phyloP scores from a whole-genome alignment of 2,329 filamentous ascomycete genomes.

The Cladosporium colombiae region DNA sequence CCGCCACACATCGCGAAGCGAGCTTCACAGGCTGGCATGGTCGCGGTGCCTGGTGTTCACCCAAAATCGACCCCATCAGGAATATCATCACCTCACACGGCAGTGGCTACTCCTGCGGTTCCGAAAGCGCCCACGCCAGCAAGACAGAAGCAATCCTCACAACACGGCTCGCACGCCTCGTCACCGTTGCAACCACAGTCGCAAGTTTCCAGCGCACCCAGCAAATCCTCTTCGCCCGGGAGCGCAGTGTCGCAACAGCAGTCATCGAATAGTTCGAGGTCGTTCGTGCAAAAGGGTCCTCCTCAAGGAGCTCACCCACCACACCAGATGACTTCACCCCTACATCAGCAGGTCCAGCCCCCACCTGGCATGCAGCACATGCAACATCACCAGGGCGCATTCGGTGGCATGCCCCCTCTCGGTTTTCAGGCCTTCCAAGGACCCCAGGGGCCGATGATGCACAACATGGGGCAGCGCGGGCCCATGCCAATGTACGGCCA shows the following conservation, averaged over 20 bases:
- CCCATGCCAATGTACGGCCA: conserved; percentile 57
- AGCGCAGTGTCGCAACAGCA: conserved; percentile 65
- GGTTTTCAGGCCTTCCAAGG: conserved; percentile 58
- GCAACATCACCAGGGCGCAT: conserved; percentile 42
- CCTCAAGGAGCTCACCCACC: conserved; percentile 57
- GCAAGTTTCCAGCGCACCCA: conserved; percentile 49
- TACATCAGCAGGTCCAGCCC: conserved; percentile 62
- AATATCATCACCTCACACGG: conserved; percentile 75
- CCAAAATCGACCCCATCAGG: conserved; percentile 54
- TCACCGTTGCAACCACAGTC: conserved; percentile 65
- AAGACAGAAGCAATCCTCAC: conserved; percentile 73
- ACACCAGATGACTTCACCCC: conserved; percentile 40
- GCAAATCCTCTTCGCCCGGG: conserved; percentile 59
- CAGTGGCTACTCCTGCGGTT: conserved; percentile 75
- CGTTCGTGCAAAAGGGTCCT: conserved; percentile 37
- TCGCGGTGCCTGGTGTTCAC: conserved; percentile 56
- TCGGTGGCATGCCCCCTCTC: conserved; percentile 52
- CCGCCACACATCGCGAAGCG: conserved; percentile 52
- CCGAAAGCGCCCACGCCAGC: conserved; percentile 81
- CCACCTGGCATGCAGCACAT: conserved; percentile 58
- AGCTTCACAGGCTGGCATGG: conserved; percentile 59
- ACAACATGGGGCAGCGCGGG: conserved; percentile 53
- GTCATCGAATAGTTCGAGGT: conserved; percentile 46
- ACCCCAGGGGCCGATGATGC: conserved; percentile 56
- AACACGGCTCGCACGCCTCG: conserved; percentile 70